Conservation (phyloP, 2,329 filamentous ascomycete species). For the Alternaria arborescens region DNA sequence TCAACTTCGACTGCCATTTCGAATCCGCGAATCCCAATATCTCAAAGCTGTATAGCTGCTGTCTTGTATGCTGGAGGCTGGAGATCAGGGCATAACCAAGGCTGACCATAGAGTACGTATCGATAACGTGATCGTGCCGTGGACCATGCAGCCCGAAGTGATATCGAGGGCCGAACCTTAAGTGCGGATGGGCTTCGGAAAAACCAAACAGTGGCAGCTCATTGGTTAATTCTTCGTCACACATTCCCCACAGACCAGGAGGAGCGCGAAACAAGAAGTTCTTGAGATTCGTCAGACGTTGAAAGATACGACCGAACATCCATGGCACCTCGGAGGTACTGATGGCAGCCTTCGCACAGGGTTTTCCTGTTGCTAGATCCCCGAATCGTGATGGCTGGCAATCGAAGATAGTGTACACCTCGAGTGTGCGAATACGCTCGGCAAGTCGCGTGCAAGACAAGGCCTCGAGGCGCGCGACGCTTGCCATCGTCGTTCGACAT, state of each 20-base stretch:
- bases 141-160: neutral
- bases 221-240: neutral
- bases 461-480: neutral
- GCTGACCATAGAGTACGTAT: neutral
- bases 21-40: neutral
- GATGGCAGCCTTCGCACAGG: neutral
- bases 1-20: constrained; percentile 5
- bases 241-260: neutral
- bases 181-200: too few species aligned
- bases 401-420: neutral
- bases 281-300: neutral
- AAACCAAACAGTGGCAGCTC: neutral
- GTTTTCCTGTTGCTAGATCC: neutral
- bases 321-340: neutral
- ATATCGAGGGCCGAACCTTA: neutral
- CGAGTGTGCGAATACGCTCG: constrained; percentile 2
- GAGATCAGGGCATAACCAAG: neutral
- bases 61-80: neutral
- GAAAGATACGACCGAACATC: neutral
- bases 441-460: constrained; percentile 9
- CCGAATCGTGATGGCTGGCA: neutral
- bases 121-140: neutral
- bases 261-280: constrained; percentile 6
- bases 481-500: constrained; percentile 4
- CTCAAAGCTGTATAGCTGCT: neutral